These are phyloP conservation scores for Catenaria anguillulae DNA, from an alignment of 371 early-diverging fungal species.

Conservation along the genomic window DNA sequence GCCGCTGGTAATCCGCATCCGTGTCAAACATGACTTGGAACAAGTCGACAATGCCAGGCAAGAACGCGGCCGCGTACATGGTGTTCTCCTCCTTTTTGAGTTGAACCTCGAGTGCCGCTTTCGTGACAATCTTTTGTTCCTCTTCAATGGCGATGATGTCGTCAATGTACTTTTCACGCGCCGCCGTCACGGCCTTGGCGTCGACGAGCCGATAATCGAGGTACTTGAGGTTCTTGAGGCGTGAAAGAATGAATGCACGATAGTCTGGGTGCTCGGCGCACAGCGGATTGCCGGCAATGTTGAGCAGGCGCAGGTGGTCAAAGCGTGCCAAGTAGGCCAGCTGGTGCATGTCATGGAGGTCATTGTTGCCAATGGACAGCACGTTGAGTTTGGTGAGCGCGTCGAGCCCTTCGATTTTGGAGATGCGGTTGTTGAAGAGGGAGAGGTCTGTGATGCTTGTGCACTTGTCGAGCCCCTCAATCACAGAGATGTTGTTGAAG, in stretches of 20 bases:
- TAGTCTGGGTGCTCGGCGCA: slow-evolving; percentile 31
- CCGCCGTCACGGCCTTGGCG: slow-evolving; percentile 14
- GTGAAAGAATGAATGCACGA: slow-evolving; percentile 28
- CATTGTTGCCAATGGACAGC: slow-evolving; percentile 38
- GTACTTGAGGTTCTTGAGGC: slow-evolving; percentile 28
- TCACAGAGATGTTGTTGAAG: slow-evolving; percentile 31
- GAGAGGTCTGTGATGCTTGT: slow-evolving; percentile 26
- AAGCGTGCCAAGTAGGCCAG: slow-evolving; percentile 27
- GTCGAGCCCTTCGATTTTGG: slow-evolving; percentile 28
- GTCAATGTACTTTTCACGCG: slow-evolving; percentile 34
- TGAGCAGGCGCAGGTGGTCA: slow-evolving; percentile 28
- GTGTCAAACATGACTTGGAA: neutral
- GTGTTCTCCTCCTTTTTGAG: neutral
- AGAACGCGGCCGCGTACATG: neutral
- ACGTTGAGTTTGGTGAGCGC: slow-evolving; percentile 27
- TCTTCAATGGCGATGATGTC: slow-evolving; percentile 35
- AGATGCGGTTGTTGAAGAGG: slow-evolving; percentile 31
- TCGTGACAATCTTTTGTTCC: slow-evolving; percentile 25
- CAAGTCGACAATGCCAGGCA: neutral
- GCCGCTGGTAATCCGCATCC: neutral
- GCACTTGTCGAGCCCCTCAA: slow-evolving; percentile 25
- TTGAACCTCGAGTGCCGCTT: slow-evolving; percentile 18
- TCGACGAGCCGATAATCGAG: slow-evolving; percentile 36
- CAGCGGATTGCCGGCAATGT: slow-evolving; percentile 29
- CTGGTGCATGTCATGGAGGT: slow-evolving; percentile 16